phyloP scores from a whole-genome alignment of 2,329 filamentous ascomycete species.

The Aaosphaeria pasadenensis region DNA sequence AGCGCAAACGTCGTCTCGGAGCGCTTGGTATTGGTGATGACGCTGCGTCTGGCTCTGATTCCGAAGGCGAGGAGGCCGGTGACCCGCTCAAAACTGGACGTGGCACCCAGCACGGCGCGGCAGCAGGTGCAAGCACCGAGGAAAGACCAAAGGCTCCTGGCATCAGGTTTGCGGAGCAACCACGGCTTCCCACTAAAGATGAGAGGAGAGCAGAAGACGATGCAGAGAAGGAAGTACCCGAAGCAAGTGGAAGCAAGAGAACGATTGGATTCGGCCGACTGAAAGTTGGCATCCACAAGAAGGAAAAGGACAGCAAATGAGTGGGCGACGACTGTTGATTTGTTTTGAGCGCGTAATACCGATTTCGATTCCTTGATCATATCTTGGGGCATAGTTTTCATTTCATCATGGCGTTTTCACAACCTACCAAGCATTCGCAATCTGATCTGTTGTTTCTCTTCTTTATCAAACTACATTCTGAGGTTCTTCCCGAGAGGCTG shows the following conservation, averaged over 20 bases:
- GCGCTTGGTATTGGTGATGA: conserved; percentile 59
- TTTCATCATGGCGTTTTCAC: no score
- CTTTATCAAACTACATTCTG: no score
- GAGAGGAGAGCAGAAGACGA: conserved; percentile 24
- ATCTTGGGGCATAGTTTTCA: no score
- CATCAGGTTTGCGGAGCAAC: conserved; percentile 60
- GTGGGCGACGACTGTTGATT: no score
- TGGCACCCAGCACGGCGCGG: conserved; percentile 17
- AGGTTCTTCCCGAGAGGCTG: no score
- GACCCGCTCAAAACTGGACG: conserved; percentile 35
- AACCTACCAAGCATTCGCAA: no score
- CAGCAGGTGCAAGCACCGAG: not conserved
- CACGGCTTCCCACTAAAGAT: conserved; percentile 31
- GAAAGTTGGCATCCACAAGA: conserved; percentile 9
- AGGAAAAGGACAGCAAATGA: not conserved
- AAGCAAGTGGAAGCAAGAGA: not conserved
- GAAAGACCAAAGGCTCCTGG: conserved; percentile 43
- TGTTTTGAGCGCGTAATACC: no score
- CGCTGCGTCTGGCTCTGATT: conserved; percentile 14
- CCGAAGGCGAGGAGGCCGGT: conserved; percentile 31
- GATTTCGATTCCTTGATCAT: no score
- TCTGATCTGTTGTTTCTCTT: no score
- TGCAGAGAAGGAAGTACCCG: not conserved
- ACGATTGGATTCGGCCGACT: conserved; percentile 11
- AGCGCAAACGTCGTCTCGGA: conserved; percentile 69